Percentiles rank a stretch among this genome's conserved stretches.
Evolutionary conservation across 2,329 filamentous ascomycete species (phyloP).

Genomic region (Metarhizium album): DNA sequence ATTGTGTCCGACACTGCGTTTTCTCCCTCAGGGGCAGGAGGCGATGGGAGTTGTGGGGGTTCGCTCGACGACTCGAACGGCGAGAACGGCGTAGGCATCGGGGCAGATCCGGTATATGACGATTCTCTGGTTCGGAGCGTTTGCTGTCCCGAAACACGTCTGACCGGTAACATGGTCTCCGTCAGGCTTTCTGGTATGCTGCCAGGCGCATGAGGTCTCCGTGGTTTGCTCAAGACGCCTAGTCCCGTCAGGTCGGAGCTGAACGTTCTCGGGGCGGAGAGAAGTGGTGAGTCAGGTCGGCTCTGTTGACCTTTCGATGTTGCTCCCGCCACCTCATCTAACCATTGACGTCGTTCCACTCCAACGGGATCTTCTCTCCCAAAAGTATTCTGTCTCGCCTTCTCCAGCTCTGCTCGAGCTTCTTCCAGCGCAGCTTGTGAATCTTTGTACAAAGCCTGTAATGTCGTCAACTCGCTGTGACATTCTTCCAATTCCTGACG

Average conservation of each 20-base stretch:
- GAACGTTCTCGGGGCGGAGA: slow-evolving; percentile 40
- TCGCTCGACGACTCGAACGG: slow-evolving; percentile 32
- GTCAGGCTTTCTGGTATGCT: slow-evolving; percentile 33
- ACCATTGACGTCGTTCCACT: slow-evolving; percentile 36
- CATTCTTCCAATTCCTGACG: slow-evolving; percentile 53
- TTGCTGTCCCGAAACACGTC: slow-evolving; percentile 42
- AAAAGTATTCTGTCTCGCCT: slow-evolving; percentile 25
- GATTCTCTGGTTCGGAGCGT: slow-evolving; percentile 29
- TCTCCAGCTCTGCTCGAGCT: slow-evolving; percentile 37
- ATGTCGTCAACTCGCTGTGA: slow-evolving; percentile 45
- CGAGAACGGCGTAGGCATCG: slow-evolving; percentile 31
- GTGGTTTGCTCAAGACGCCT: slow-evolving; percentile 25
- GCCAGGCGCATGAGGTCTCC: slow-evolving; percentile 31
- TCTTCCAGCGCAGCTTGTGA: slow-evolving; percentile 55
- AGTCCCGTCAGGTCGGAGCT: slow-evolving; percentile 44
- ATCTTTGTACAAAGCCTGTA: slow-evolving; percentile 56
- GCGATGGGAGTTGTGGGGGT: slow-evolving; percentile 23
- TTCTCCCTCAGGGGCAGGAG: slow-evolving; percentile 33
- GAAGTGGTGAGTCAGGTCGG: slow-evolving; percentile 42
- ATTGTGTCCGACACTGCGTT: slow-evolving; percentile 37
- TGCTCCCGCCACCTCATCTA: slow-evolving; percentile 36
- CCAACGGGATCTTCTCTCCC: slow-evolving; percentile 25
- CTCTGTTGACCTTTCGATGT: slow-evolving; percentile 33
- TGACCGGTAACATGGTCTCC: slow-evolving; percentile 28
- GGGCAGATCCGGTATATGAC: slow-evolving; percentile 25